A percentile compares a stretch with the other conserved stretches of the same genome.
Evolutionary conservation across 129 eudicot genomes (phyloP).

Genomic region (Daucus carota): DH1_v3.0 NC_030383.2:49756001-49756500

Average conservation of each 20-base stretch:
- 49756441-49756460: conserved; percentile 52
- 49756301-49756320: neutral
- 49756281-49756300: neutral
- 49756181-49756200: conserved; percentile 75
- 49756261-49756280: neutral
- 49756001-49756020: conserved; percentile 87
- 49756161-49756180: conserved; percentile 60
- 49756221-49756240: conserved; percentile 26
- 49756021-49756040: conserved; percentile 75
- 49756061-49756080: conserved; percentile 14
- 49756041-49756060: conserved; percentile 84
- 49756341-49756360: neutral
- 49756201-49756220: conserved; percentile 71
- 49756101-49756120: neutral
- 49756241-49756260: neutral
- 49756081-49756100: neutral
- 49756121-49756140: neutral
- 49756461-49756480: conserved; percentile 43
- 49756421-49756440: conserved; percentile 79
- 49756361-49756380: neutral
- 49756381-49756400: conserved; percentile 5
- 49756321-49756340: neutral
- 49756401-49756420: conserved; percentile 86
- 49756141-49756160: neutral
- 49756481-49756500: conserved; percentile 43